These are phyloP conservation scores for Senecio squalidus DNA, from an alignment of 140 eudicot genomes.

Conservation along the genomic window DNA sequence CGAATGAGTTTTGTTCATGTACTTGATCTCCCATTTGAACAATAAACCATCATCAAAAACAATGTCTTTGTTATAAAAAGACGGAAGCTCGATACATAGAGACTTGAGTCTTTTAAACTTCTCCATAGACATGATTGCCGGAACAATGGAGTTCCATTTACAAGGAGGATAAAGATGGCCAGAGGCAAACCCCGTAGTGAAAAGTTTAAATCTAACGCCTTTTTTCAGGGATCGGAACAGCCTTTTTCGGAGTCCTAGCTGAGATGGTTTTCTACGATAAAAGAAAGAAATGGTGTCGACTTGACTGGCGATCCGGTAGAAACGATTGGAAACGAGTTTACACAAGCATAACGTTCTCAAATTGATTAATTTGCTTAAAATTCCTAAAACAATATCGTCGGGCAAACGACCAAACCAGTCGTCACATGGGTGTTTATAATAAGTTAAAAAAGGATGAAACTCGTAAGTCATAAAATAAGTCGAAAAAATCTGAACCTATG, in stretches of 20 bases:
- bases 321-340: slow-evolving; percentile 5
- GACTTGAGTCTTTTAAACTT: background rate
- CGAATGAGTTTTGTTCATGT: background rate
- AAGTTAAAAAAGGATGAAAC: no score
- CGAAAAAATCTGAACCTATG: no score
- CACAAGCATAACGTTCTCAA: background rate
- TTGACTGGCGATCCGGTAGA: background rate
- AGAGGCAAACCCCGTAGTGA: no score
- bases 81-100: background rate
- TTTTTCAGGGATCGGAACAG: background rate
- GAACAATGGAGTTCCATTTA: background rate
- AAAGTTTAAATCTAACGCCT: background rate
- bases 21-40: background rate
- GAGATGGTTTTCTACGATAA: background rate
- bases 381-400: background rate
- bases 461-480: no score
- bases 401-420: background rate
- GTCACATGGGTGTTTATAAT: no score
- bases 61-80: background rate
- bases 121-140: background rate
- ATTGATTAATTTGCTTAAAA: background rate
- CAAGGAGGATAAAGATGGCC: background rate
- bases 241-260: background rate
- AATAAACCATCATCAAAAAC: background rate
- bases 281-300: background rate